Evolutionary conservation across 805 yeast species (phyloP).

Genomic region (Scheffersomyces coipomensis): DNA sequence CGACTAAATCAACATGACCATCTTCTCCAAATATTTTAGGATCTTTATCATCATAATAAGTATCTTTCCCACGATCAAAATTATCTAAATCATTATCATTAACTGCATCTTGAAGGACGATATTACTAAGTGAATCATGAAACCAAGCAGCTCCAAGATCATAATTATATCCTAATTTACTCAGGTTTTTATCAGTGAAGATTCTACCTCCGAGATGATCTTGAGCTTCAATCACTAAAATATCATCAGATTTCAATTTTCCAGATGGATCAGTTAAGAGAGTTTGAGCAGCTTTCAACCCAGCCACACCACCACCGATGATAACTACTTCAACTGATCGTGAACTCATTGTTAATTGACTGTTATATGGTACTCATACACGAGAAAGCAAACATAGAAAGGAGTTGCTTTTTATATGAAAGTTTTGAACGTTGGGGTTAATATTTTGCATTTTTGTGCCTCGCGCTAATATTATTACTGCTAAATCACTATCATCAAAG

Average conservation of each 20-base stretch:
- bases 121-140: conserved; percentile 75
- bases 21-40: conserved; percentile 22
- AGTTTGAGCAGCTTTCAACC: conserved; percentile 62
- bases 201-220: conserved; percentile 69
- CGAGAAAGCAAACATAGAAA: too few species aligned
- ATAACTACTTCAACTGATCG: conserved; percentile 45
- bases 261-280: conserved; percentile 16
- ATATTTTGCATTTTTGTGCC: too few species aligned
- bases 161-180: conserved; percentile 35
- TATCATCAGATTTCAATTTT: conserved; percentile 35
- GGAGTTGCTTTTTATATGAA: too few species aligned
- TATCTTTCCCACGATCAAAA: conserved; percentile 23
- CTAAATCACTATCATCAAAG: too few species aligned
- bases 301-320: conserved; percentile 81
- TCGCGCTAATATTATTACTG: too few species aligned
- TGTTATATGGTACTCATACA: neutral
- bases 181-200: conserved; percentile 41
- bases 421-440: too few species aligned
- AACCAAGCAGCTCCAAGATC: conserved; percentile 95
- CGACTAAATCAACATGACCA: conserved; percentile 32
- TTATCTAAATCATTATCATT: conserved; percentile 8
- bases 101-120: conserved; percentile 42
- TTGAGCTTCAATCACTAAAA: conserved; percentile 64
- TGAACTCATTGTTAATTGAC: neutral
- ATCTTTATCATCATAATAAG: conserved; percentile 50